These are phyloP conservation scores for Pichia sp. DNA, from an alignment of 1,139 yeast species.

Conservation along the genomic window DNA sequence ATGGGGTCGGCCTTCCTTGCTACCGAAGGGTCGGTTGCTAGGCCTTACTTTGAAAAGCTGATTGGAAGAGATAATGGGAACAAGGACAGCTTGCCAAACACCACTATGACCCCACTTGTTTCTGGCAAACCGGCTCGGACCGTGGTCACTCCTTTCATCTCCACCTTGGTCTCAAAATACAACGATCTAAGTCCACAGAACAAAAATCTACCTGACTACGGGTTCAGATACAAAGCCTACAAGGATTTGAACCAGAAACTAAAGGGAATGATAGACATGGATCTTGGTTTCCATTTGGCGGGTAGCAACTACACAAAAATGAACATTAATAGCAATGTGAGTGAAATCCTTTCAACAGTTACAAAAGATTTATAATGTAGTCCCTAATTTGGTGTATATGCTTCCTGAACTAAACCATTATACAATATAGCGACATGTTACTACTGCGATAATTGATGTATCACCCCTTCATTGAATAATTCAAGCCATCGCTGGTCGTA, in stretches of 20 bases:
- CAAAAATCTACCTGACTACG: background rate
- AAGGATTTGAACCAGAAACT: background rate
- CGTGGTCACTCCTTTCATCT: background rate
- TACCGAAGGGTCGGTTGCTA: background rate
- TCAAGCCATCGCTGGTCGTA: conserved; percentile 14
- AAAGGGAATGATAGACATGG: background rate
- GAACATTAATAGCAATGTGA: background rate
- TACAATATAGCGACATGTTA: background rate
- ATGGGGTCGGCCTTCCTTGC: background rate
- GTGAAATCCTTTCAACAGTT: background rate
- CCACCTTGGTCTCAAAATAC: background rate
- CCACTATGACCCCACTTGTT: background rate
- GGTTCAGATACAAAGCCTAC: conserved; percentile 2
- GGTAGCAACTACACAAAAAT: background rate
- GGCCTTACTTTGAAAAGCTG: background rate
- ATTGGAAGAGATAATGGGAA: background rate
- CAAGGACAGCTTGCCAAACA: background rate
- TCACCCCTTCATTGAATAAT: conserved; percentile 8
- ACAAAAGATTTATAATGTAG: background rate
- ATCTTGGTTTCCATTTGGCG: background rate
- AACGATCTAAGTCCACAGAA: background rate
- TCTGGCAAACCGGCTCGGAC: conserved; percentile 1
- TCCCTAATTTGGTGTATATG: too few species aligned
- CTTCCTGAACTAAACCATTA: too few species aligned
- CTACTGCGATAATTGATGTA: conserved; percentile 2